Evolutionary conservation across 768 basidiomycete species (phyloP).

Genomic region (Phylloporus sp.): DNA sequence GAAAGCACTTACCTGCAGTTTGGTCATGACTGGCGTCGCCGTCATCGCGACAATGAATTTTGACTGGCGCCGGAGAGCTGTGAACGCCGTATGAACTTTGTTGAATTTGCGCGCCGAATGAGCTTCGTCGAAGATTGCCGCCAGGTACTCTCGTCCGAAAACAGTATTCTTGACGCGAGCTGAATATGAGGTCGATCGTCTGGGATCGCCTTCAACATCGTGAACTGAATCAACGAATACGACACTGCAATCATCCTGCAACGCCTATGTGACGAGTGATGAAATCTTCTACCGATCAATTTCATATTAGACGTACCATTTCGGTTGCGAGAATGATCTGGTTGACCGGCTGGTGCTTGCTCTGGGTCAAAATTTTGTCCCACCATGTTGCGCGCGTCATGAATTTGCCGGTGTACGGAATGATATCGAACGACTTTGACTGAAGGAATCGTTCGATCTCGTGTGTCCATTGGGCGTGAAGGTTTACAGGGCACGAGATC

Average conservation of each 20-base stretch:
- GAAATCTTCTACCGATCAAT: too few species aligned
- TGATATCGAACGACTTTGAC: constrained; percentile 1
- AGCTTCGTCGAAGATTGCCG: constrained; percentile 2
- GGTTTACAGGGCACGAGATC: neutral
- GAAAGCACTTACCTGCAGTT: neutral
- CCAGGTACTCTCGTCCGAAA: neutral
- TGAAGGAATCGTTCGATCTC: constrained; percentile 5
- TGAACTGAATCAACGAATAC: neutral
- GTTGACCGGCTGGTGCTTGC: neutral
- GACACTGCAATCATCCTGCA: too few species aligned
- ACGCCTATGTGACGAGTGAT: too few species aligned
- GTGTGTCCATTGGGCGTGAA: neutral
- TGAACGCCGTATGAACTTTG: neutral
- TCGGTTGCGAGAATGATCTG: neutral
- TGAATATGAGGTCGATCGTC: too few species aligned
- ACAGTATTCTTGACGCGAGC: neutral
- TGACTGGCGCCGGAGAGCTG: too few species aligned
- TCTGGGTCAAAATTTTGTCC: neutral
- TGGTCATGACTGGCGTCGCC: neutral
- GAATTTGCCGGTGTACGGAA: neutral
- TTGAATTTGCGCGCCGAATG: constrained; percentile 2
- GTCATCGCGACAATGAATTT: neutral
- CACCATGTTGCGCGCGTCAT: neutral
- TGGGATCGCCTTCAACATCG: neutral
- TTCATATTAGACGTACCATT: too few species aligned